Conservation (phyloP, 176 grass and related monocot genomes). For the Dendrocalamus sinicus region DNA sequence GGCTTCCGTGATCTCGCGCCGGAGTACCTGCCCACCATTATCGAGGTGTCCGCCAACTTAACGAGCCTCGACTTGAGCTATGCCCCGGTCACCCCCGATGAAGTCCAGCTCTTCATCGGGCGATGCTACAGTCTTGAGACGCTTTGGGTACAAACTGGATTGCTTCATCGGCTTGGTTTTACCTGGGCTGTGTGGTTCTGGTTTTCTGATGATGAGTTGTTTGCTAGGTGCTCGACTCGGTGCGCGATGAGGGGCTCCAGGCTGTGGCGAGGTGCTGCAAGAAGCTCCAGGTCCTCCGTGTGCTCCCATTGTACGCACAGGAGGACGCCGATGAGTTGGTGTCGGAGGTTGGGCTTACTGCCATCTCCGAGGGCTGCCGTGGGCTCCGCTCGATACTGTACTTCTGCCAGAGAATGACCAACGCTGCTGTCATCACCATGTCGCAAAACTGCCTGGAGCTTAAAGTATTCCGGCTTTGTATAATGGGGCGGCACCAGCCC, state of each 20-base stretch:
- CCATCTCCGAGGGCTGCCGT: conserved; percentile 79
- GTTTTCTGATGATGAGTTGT: conserved; percentile 20
- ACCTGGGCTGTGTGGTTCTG: background rate
- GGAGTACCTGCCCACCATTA: conserved; percentile 71
- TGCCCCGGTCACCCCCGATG: conserved; percentile 57
- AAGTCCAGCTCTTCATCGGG: conserved; percentile 58
- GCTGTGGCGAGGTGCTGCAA: conserved; percentile 64
- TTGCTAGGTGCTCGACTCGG: conserved; percentile 82
- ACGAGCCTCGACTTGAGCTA: conserved; percentile 83
- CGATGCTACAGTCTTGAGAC: conserved; percentile 81
- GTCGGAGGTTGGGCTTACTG: conserved; percentile 68
- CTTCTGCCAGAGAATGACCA: conserved; percentile 97
- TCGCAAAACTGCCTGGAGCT: conserved; percentile 80
- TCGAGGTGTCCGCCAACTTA: conserved; percentile 53
- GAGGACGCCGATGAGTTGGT: conserved; percentile 88
- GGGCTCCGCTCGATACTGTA: conserved; percentile 74
- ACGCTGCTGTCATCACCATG: conserved; percentile 72
- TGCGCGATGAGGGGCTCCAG: conserved; percentile 79
- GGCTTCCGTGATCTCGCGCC: conserved; percentile 75
- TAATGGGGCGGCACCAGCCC: conserved; percentile 80
- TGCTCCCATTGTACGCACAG: conserved; percentile 66
- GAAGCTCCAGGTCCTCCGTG: conserved; percentile 72
- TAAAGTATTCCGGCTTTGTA: conserved; percentile 85
- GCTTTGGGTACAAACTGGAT: conserved; percentile 64
- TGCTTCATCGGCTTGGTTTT: conserved; percentile 7